phyloP scores from a whole-genome alignment of 331 rosid species.

The Spiraea crenata region DNA sequence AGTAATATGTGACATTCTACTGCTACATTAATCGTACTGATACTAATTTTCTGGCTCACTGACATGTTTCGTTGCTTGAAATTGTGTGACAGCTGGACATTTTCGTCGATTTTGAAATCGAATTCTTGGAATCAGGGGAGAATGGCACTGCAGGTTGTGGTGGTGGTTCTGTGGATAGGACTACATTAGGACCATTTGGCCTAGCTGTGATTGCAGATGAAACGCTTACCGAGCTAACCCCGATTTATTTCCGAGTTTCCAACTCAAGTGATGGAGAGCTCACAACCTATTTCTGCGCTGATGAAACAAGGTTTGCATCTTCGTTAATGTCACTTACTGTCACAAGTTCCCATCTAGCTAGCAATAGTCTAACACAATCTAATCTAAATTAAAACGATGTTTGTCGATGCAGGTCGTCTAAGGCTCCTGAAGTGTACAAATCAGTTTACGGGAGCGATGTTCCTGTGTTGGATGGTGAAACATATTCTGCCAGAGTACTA shows the following conservation, averaged over 20 bases:
- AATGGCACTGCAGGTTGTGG: conserved; percentile 46
- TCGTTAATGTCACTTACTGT: not conserved
- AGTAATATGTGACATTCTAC: not conserved
- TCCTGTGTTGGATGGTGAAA: conserved; percentile 68
- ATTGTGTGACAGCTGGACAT: conserved; percentile 58
- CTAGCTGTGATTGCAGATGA: conserved; percentile 65
- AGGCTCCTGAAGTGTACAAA: conserved; percentile 58
- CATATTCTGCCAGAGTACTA: conserved; percentile 51
- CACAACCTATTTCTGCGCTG: conserved; percentile 64
- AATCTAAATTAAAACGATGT: not conserved
- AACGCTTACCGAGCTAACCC: conserved; percentile 73
- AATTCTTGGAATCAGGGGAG: conserved; percentile 30
- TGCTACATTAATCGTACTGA: not conserved
- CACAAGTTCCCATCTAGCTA: not conserved
- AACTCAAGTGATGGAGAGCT: conserved; percentile 29
- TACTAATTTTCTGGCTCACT: not conserved
- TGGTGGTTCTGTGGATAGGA: conserved; percentile 58
- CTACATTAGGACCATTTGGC: conserved; percentile 77
- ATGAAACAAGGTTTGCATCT: conserved; percentile 56
- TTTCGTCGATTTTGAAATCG: conserved; percentile 60
- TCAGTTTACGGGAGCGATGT: conserved; percentile 56
- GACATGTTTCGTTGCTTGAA: not conserved
- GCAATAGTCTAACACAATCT: too few relatives aligned
- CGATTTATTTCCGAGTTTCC: conserved; percentile 53
- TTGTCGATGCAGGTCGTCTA: conserved; percentile 58